These are phyloP conservation scores for Chalara sp. DNA, from an alignment of 2,329 filamentous ascomycete genomes.

Conservation along the genomic window DNA sequence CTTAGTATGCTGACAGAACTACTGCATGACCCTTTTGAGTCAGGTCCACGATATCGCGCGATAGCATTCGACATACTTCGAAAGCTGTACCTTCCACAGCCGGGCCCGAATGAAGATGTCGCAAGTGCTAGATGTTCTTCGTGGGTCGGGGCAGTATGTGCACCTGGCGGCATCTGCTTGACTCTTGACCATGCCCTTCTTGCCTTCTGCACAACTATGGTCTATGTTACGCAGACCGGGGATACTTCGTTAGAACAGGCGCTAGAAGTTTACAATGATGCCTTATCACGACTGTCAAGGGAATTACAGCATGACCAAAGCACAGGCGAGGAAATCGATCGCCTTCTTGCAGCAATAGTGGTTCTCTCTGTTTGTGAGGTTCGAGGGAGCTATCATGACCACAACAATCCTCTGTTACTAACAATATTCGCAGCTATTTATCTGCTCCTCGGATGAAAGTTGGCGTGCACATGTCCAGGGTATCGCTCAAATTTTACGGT, in stretches of 20 bases:
- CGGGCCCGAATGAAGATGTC: not conserved
- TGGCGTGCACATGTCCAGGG: slow-evolving; percentile 6
- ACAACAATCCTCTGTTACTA: not conserved
- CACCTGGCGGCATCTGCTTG: not conserved
- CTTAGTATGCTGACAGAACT: not conserved
- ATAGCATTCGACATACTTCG: slow-evolving; percentile 3
- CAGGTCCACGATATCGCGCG: not conserved
- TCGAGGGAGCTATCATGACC: not conserved
- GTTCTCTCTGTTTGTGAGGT: slow-evolving; percentile 6
- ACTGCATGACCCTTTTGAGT: not conserved
- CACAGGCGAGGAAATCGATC: not conserved
- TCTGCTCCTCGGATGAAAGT: not conserved
- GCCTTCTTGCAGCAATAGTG: slow-evolving; percentile 3
- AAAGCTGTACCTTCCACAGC: slow-evolving; percentile 6
- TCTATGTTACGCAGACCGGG: slow-evolving; percentile 1
- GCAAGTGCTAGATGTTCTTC: not conserved
- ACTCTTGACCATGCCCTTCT: slow-evolving; percentile 6
- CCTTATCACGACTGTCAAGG: slow-evolving; percentile 2
- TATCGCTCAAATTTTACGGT: slow-evolving; percentile 4
- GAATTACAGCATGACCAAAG: slow-evolving; percentile 1
- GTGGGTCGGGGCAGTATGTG: slow-evolving; percentile 3
- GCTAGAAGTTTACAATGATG: slow-evolving; percentile 3
- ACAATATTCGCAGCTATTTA: slow-evolving; percentile 4
- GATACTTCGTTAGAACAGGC: not conserved
- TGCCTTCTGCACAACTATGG: slow-evolving; percentile 5